A percentile compares a stretch with the other conserved stretches of the same genome.
Conservation (phyloP, 192 early-diverging fungal species). For the Funneliformis geosporum region DNA sequence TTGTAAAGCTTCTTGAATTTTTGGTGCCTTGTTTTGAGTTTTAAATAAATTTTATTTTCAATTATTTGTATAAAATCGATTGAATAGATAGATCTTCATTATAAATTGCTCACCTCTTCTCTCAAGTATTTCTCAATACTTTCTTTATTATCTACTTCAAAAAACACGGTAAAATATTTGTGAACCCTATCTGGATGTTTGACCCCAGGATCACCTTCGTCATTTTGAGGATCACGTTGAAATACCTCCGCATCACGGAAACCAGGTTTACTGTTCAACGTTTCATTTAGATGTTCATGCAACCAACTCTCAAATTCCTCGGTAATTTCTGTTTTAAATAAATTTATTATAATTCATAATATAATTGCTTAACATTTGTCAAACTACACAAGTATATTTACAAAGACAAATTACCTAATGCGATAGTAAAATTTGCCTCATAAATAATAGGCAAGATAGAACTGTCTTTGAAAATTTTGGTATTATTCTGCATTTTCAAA, state of each 20-base stretch:
- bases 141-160: slow-evolving; percentile 23
- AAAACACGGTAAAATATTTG: slow-evolving; percentile 17
- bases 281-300: slow-evolving; percentile 6
- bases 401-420: background rate
- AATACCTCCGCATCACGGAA: slow-evolving; percentile 26
- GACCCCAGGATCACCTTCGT: background rate
- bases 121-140: slow-evolving; percentile 11
- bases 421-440: slow-evolving; percentile 24
- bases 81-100: background rate
- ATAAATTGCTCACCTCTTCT: slow-evolving; percentile 12
- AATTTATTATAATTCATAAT: too few species aligned
- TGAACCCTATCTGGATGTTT: slow-evolving; percentile 20
- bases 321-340: slow-evolving; percentile 8
- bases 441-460: slow-evolving; percentile 22
- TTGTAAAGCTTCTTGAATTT: slow-evolving; percentile 20
- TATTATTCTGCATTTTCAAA: background rate
- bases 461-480: slow-evolving; percentile 11
- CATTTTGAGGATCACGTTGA: slow-evolving; percentile 11
- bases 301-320: slow-evolving; percentile 18
- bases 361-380: too few species aligned
- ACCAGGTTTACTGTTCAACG: background rate
- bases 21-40: background rate
- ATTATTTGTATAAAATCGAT: too few species aligned
- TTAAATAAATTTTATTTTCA: too few species aligned
- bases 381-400: background rate